These are phyloP conservation scores for Pisolithus tinctorius DNA, from an alignment of 768 basidiomycete genomes.

Conservation along the genomic window DNA sequence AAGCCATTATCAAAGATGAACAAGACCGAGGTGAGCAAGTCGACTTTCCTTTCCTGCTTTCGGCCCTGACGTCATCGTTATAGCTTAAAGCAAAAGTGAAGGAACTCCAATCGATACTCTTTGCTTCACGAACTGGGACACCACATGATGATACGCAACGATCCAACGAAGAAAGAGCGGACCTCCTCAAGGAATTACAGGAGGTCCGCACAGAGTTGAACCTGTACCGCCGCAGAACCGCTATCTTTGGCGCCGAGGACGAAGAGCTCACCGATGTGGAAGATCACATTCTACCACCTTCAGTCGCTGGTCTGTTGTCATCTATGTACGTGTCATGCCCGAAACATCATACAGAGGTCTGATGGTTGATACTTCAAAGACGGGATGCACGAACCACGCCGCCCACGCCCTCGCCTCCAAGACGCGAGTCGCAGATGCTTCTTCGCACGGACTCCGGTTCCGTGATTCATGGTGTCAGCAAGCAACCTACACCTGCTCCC, in stretches of 20 bases:
- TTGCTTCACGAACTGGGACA: constrained; percentile 4
- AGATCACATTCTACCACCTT: constrained; percentile 1
- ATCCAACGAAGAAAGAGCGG: constrained; percentile 23
- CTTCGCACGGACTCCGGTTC: constrained; percentile 43
- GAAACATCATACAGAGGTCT: not conserved
- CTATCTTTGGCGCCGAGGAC: not conserved
- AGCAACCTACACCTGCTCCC: constrained; percentile 46
- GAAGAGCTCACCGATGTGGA: constrained; percentile 9
- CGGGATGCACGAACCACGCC: not conserved
- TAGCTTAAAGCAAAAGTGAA: constrained; percentile 27
- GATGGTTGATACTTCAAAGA: not conserved
- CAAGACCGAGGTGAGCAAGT: constrained; percentile 34
- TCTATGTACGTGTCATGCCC: constrained; percentile 1
- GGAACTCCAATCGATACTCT: constrained; percentile 14
- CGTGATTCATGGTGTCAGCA: constrained; percentile 38
- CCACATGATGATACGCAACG: constrained; percentile 1
- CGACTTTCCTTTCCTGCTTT: not conserved
- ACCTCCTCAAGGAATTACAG: constrained; percentile 25
- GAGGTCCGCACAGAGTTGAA: constrained; percentile 21
- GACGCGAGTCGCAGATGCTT: not conserved
- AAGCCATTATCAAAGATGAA: constrained; percentile 30
- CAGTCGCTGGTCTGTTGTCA: not conserved
- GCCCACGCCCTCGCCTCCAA: not conserved
- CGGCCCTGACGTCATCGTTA: not conserved
- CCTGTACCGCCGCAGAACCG: constrained; percentile 1